Base-by-base conservation (phyloP, 371 early-diverging fungal genomes). In the Mortierella sp. region DNA sequence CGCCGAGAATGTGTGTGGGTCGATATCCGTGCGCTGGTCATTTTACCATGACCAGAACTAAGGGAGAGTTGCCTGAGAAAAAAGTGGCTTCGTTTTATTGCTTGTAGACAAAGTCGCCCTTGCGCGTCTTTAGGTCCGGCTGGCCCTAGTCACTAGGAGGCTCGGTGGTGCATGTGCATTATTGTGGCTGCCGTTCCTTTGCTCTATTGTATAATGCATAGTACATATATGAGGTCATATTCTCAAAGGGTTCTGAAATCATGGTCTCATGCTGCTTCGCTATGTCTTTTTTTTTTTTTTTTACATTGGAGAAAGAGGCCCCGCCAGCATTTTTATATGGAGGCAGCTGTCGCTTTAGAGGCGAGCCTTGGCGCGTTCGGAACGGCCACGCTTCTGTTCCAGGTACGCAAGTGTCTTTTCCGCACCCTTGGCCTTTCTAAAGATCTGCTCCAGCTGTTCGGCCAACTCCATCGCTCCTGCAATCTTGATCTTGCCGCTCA, bases 401-500 rank as follows among this genome's bases (percentile, higher is more conserved):
- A 76, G 52, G 56, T 71, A 76, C 7, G 68, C 65, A 56, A 76
- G 65, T 12, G 76, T 76, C 68, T 76, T 76, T 18, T 76, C 76
- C 18, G 71, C 37, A 1, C 76, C 76, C 65, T 76, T 76, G 53
- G 76, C 76, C 65, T 71, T 76, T 23, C 62, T 66, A 45, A 76
- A 76, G 30, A 76, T 63, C 44, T 59, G 56, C 62, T 76, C 76
- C 68, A 76, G 45, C 16, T 76, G 61, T 55, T 76, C 76, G 7
- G 76, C 76, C 56, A 76, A 37, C 29, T 76, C 76, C 47, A 76
- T 68, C 21, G 76, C 76, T 9, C 76, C 76, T 43, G 76, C 76
- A 61, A 76, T 76, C 72, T 76, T 76, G 68, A 76, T 76, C 62
- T 76, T 76, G 46, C 76, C 76, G 18, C 68, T 76, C 30, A 76